Evolutionary conservation across 306 rosid species (phyloP).

Genomic region (Potentilla sterilis): DNA sequence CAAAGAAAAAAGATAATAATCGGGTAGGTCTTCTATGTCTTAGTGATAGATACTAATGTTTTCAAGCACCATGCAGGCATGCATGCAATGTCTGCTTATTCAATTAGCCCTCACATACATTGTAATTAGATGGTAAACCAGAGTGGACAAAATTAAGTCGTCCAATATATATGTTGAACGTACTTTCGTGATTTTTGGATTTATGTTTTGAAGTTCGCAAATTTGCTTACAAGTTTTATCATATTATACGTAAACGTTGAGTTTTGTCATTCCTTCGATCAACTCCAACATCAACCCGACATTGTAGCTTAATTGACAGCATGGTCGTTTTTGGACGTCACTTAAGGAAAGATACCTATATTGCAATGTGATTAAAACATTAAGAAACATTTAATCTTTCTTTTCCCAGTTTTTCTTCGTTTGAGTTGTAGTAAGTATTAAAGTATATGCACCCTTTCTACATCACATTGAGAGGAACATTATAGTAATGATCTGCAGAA

Average conservation of each 20-base stretch:
- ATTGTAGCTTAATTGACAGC: background rate
- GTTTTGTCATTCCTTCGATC: background rate
- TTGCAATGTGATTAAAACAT: background rate
- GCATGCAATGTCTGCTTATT: no score
- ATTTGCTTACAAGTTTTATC: background rate
- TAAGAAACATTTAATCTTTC: background rate
- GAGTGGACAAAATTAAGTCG: background rate
- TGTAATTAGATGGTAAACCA: background rate
- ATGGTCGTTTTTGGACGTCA: background rate
- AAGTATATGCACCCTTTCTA: background rate
- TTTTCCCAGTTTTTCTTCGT: background rate
- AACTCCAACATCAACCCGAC: background rate
- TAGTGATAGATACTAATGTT: background rate
- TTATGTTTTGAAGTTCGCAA: background rate
- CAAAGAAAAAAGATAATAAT: background rate
- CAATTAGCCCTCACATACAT: background rate
- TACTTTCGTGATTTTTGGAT: background rate
- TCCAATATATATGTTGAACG: background rate
- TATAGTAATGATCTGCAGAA: background rate
- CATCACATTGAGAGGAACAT: background rate
- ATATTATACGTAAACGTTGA: background rate
- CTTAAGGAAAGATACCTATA: background rate
- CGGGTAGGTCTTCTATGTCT: background rate
- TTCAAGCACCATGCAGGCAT: no score
- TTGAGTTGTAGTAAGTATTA: background rate